Percentiles rank a stretch among this genome's conserved stretches.
These are phyloP conservation scores for Phytopythium ostracodes DNA, from an alignment of 352 stramenopile species.

Conservation along the genomic window DNA sequence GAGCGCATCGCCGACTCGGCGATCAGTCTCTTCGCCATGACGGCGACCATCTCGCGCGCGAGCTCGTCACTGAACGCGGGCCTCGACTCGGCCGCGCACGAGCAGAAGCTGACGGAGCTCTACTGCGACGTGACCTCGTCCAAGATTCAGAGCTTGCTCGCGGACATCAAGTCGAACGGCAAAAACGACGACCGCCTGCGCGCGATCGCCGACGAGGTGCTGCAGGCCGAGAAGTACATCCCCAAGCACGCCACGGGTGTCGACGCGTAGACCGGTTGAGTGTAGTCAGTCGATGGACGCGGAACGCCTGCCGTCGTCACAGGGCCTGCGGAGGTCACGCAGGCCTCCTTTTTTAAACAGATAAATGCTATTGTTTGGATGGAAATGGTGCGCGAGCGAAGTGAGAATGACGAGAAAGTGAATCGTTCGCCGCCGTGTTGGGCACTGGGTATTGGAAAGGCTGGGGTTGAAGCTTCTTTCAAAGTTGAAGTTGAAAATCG, in stretches of 20 bases:
- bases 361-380: not conserved
- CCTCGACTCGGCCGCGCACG: constrained; percentile 58
- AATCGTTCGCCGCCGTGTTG: too few relatives aligned
- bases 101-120: constrained; percentile 73
- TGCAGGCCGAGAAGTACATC: constrained; percentile 73
- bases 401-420: too few relatives aligned
- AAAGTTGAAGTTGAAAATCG: constrained; percentile 1
- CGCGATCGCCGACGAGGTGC: constrained; percentile 76
- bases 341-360: not conserved
- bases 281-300: not conserved
- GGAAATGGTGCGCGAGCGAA: too few relatives aligned
- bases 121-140: constrained; percentile 73
- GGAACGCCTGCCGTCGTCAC: not conserved
- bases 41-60: constrained; percentile 81
- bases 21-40: constrained; percentile 84
- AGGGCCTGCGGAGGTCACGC: not conserved
- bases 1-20: constrained; percentile 82
- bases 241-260: constrained; percentile 73
- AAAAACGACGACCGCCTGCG: constrained; percentile 70
- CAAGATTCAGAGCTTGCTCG: constrained; percentile 63
- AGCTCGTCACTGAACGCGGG: constrained; percentile 52
- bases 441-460: too few relatives aligned
- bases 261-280: constrained; percentile 26
- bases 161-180: constrained; percentile 46
- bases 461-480: too few relatives aligned